phyloP scores from a whole-genome alignment of 2,329 filamentous ascomycete species.

The Aureobasidium sp. region DNA sequence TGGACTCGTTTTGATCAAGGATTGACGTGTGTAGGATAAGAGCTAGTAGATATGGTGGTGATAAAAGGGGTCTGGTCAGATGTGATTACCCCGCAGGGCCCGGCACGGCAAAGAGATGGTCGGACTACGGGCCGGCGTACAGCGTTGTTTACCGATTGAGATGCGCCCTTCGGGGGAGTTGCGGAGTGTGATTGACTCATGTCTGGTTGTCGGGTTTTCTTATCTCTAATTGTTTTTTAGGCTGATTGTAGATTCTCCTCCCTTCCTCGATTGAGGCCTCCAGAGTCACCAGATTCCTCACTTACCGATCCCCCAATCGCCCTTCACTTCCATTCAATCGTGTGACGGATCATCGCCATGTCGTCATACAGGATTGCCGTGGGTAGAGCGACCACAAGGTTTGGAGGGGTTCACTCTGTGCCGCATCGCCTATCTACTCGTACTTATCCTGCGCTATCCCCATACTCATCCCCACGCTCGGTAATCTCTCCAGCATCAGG shows the following conservation, averaged over 20 bases:
- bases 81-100: neutral
- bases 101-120: neutral
- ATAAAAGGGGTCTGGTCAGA: neutral
- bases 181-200: slow-evolving; percentile 5
- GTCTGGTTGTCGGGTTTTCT: neutral
- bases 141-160: neutral
- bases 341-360: neutral
- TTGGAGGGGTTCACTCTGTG: neutral
- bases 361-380: slow-evolving; percentile 12
- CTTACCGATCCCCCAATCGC: neutral
- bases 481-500: neutral
- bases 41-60: neutral
- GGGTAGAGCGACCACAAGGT: slow-evolving; percentile 2
- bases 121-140: neutral
- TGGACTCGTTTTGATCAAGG: neutral
- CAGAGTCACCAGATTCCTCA: neutral
- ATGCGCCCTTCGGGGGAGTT: neutral
- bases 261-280: neutral
- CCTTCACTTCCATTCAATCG: neutral
- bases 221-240: slow-evolving; percentile 5
- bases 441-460: slow-evolving; percentile 6
- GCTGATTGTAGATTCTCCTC: slow-evolving; percentile 2
- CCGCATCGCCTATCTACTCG: slow-evolving; percentile 9
- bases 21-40: neutral
- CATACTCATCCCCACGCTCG: neutral